A percentile compares a stretch with the other conserved stretches of the same genome.
Conservation (phyloP, 2,329 filamentous ascomycete species). For the Penicillium concentricum region DNA sequence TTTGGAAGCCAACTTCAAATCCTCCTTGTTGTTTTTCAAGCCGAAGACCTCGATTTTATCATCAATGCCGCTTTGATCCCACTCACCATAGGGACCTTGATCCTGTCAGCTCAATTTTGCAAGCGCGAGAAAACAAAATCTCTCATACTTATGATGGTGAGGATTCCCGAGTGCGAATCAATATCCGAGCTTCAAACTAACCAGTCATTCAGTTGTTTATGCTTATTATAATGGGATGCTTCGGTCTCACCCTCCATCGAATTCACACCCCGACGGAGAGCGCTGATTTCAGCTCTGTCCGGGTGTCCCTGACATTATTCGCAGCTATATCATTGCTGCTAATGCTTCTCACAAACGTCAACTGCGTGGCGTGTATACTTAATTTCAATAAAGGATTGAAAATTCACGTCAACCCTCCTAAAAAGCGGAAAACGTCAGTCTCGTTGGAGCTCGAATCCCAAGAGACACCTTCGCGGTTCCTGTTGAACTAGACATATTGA, state of each 20-base stretch:
- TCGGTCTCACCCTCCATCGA: constrained; percentile 6
- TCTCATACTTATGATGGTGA: constrained; percentile 16
- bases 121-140: constrained; percentile 19
- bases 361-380: constrained; percentile 17
- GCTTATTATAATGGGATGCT: constrained; percentile 11
- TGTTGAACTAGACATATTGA: constrained; percentile 1
- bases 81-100: constrained; percentile 11
- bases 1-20: constrained; percentile 22
- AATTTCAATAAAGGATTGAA: constrained; percentile 23
- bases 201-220: constrained; percentile 8
- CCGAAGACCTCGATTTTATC: constrained; percentile 14
- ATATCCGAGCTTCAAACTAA: background rate
- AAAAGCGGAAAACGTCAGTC: background rate
- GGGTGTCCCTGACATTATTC: constrained; percentile 18
- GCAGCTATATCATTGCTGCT: constrained; percentile 13
- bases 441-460: constrained; percentile 3
- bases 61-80: constrained; percentile 17
- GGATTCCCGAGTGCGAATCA: background rate
- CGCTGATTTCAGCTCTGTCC: constrained; percentile 7
- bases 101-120: constrained; percentile 18
- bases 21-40: constrained; percentile 14
- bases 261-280: constrained; percentile 1
- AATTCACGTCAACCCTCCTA: constrained; percentile 1
- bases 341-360: constrained; percentile 11
- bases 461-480: constrained; percentile 4